A percentile compares a stretch with the other conserved stretches of the same genome.
Conservation (phyloP, 2,329 filamentous ascomycete species). For the Claviceps fusiformis region DNA sequence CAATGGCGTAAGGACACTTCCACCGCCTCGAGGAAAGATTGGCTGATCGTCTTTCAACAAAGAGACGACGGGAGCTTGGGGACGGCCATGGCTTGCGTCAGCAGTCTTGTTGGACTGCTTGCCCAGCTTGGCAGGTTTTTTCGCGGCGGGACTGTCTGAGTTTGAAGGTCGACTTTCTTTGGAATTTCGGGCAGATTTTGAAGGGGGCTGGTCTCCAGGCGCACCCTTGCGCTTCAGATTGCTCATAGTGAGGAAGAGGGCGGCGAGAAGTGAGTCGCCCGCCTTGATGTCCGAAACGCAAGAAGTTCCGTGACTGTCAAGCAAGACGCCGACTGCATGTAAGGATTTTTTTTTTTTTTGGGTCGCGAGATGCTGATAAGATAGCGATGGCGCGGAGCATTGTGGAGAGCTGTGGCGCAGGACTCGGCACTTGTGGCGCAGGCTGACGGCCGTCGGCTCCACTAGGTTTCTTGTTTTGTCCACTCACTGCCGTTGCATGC, state of each 20-base stretch:
- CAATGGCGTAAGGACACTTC: slow-evolving; percentile 76
- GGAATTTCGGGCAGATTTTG: slow-evolving; percentile 34
- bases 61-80: slow-evolving; percentile 26
- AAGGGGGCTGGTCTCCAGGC: slow-evolving; percentile 34
- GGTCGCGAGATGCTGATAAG: slow-evolving; percentile 16
- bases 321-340: not conserved
- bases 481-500: not conserved
- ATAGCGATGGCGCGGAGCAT: not conserved
- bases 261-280: not conserved
- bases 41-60: slow-evolving; percentile 64
- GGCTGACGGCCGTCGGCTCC: not conserved
- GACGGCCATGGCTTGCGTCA: slow-evolving; percentile 12
- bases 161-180: slow-evolving; percentile 35
- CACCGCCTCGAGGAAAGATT: slow-evolving; percentile 85
- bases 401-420: not conserved
- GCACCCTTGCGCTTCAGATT: slow-evolving; percentile 45
- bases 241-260: slow-evolving; percentile 30
- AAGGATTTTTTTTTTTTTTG: slow-evolving; percentile 6
- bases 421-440: slow-evolving; percentile 3
- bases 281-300: not conserved
- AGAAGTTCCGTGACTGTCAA: slow-evolving; percentile 8
- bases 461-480: not conserved
- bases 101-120: slow-evolving; percentile 20
- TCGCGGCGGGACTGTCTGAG: slow-evolving; percentile 20
- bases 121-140: slow-evolving; percentile 11